Evolutionary conservation across 2,329 filamentous ascomycete species (phyloP), one percentile per base, ranked within the genome.

Genomic region (Zymoseptoria passerinii): DNA sequence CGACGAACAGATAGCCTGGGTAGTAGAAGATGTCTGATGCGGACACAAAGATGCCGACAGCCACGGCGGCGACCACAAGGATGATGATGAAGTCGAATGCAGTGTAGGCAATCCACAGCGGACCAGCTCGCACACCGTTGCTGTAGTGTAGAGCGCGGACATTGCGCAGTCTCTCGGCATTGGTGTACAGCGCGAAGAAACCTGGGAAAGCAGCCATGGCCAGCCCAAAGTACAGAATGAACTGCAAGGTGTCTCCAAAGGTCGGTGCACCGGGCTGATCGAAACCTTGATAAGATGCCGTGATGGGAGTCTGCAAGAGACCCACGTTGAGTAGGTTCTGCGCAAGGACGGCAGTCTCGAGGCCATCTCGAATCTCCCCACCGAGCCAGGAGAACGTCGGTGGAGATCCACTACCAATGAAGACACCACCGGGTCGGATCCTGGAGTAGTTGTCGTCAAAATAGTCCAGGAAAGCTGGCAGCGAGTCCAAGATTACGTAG

Each of bases 301-400:
- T 78, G 60, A 96, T 91, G 2, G 83, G 82, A 5, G 83, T 81
- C 57, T 88, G 85, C 20, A 83, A 80, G 20, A 92, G 72, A 19
- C 90, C 68, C 82, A 89, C 55, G 90, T 96, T 74, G 84, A 97
- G 78, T 83, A 96, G 80, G 89, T 96, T 94, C 79, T 96, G 79
- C 77, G 87, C 69, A 83, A 96, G 71, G 81, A 96, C 75, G 82
- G 90, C 65, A 48, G 76, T 76, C 19, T 84, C 81, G 23, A 92
- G 76, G 4, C 81, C 78, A 8, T 79, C 74, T 65, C 89, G 85
- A 10, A 23, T 28, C 23, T 52, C 50, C 8, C 50, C 50, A n/a
- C 82, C 88, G 59, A 82, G 78, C 76, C 89, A 95, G 1, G 87
- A 85, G 61, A 94, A 79, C 0, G 86, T 86, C 0, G 89, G 84